Percentiles rank a stretch among this genome's conserved stretches.
These are phyloP conservation scores for Neoboletus subvelutipes DNA, from an alignment of 768 basidiomycete species.

Conservation along the genomic window DNA sequence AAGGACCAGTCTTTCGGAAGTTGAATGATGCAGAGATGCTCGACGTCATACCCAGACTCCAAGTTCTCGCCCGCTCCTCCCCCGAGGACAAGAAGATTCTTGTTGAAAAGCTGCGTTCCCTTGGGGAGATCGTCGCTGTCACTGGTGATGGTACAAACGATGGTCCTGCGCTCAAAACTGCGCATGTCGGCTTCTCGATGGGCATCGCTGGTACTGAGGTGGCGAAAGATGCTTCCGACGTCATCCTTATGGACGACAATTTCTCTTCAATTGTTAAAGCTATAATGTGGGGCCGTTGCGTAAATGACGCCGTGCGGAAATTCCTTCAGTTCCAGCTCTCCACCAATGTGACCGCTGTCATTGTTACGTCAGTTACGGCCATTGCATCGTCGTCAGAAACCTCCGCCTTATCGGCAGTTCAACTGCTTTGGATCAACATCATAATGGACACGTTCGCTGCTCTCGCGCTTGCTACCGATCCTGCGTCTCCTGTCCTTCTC, in stretches of 20 bases:
- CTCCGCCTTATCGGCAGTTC: slow-evolving; percentile 93
- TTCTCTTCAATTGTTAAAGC: slow-evolving; percentile 96
- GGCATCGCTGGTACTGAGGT: slow-evolving; percentile 97
- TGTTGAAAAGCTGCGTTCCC: slow-evolving; percentile 80
- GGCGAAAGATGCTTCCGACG: slow-evolving; percentile 98
- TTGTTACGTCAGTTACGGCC: slow-evolving; percentile 90
- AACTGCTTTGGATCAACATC: slow-evolving; percentile 97
- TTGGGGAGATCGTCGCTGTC: slow-evolving; percentile 92
- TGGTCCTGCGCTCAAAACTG: slow-evolving; percentile 92
- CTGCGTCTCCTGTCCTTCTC: slow-evolving; percentile 76
- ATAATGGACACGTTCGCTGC: slow-evolving; percentile 99
- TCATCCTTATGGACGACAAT: slow-evolving; percentile 97
- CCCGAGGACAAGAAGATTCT: slow-evolving; percentile 96
- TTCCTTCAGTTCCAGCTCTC: slow-evolving; percentile 96
- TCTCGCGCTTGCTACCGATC: slow-evolving; percentile 95
- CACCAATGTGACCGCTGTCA: slow-evolving; percentile 92
- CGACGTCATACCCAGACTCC: slow-evolving; percentile 86
- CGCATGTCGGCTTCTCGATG: slow-evolving; percentile 97
- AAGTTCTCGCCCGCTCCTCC: slow-evolving; percentile 95
- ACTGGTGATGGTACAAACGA: slow-evolving; percentile 99
- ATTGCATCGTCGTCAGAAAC: slow-evolving; percentile 72
- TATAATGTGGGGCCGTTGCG: slow-evolving; percentile 98
- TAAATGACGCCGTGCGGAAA: slow-evolving; percentile 96
- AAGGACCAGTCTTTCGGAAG: slow-evolving; percentile 90
- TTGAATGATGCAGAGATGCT: slow-evolving; percentile 68